Percentiles rank a stretch among this genome's conserved stretches.
Conservation (phyloP, 495 filamentous ascomycete species). For the Lentithecium fluviatile region DNA sequence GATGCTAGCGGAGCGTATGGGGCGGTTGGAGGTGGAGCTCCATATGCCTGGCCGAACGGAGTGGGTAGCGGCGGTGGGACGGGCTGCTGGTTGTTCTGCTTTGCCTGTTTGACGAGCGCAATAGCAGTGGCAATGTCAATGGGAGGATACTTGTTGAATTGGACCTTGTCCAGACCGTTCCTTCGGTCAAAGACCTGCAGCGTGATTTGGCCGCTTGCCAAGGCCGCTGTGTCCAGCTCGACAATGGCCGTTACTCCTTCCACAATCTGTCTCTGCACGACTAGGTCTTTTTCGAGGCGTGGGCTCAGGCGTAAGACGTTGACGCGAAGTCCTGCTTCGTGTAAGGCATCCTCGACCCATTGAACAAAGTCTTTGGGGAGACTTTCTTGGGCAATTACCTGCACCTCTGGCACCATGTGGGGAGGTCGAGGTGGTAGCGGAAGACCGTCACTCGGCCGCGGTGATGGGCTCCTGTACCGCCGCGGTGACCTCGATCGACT, state of each 20-base stretch:
- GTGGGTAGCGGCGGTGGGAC: conserved; percentile 14
- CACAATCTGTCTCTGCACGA: conserved; percentile 78
- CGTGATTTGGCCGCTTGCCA: conserved; percentile 67
- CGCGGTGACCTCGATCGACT: conserved; percentile 53
- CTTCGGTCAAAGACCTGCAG: conserved; percentile 84
- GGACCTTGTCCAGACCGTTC: conserved; percentile 64
- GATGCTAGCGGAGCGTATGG: conserved; percentile 46
- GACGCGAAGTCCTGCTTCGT: conserved; percentile 64
- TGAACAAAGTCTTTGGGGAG: conserved; percentile 77
- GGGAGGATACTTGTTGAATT: conserved; percentile 80
- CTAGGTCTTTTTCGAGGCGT: conserved; percentile 70
- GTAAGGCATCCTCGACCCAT: conserved; percentile 77
- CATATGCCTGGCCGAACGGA: conserved; percentile 27
- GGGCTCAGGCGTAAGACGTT: conserved; percentile 75
- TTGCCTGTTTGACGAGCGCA: conserved; percentile 76
- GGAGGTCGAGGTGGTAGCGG: conserved; percentile 72
- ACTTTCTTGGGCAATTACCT: conserved; percentile 71
- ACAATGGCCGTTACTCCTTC: conserved; percentile 88
- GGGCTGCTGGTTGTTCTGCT: conserved; percentile 50
- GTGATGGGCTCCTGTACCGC: conserved; percentile 68
- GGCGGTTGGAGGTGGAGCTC: conserved; percentile 29
- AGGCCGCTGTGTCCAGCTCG: conserved; percentile 65
- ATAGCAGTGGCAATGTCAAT: conserved; percentile 74
- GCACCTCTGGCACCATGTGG: conserved; percentile 83
- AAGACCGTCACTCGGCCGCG: conserved; percentile 59